Evolutionary conservation across 2,329 filamentous ascomycete genomes (phyloP).

Genomic region (Coleophoma crateriformis): DNA sequence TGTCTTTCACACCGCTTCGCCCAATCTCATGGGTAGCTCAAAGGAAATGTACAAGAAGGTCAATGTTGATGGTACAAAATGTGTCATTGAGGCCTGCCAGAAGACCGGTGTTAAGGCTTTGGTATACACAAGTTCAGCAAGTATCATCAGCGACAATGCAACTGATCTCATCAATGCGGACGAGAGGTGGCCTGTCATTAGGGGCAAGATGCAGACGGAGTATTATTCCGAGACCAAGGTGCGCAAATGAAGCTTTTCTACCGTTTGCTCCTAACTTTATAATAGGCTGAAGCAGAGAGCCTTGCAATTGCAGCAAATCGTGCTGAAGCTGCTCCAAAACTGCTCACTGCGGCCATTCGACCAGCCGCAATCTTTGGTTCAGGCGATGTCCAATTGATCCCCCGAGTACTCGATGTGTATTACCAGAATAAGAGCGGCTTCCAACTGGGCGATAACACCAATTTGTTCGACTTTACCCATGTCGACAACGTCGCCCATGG

Average conservation of each 20-base stretch:
- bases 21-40: slow-evolving; percentile 46
- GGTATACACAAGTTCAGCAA: slow-evolving; percentile 87
- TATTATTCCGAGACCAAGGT: slow-evolving; percentile 86
- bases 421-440: slow-evolving; percentile 64
- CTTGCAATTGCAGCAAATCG: slow-evolving; percentile 75
- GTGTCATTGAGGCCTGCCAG: slow-evolving; percentile 69
- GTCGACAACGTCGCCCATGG: slow-evolving; percentile 68
- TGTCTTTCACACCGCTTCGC: slow-evolving; percentile 87
- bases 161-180: slow-evolving; percentile 78
- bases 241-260: background rate
- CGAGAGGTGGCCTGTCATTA: slow-evolving; percentile 74
- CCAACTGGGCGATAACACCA: slow-evolving; percentile 72
- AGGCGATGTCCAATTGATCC: slow-evolving; percentile 72
- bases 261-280: background rate
- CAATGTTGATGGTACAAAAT: slow-evolving; percentile 81
- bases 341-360: slow-evolving; percentile 77
- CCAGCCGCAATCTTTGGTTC: slow-evolving; percentile 89
- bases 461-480: slow-evolving; percentile 68
- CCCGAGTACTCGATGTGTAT: slow-evolving; percentile 69
- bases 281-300: slow-evolving; percentile 69
- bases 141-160: slow-evolving; percentile 77
- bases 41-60: slow-evolving; percentile 69
- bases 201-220: slow-evolving; percentile 64
- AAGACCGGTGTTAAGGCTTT: slow-evolving; percentile 70
- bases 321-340: slow-evolving; percentile 38